Conservation (phyloP, 2,329 filamentous ascomycete species). For the Coleophoma eucalyptorum region DNA sequence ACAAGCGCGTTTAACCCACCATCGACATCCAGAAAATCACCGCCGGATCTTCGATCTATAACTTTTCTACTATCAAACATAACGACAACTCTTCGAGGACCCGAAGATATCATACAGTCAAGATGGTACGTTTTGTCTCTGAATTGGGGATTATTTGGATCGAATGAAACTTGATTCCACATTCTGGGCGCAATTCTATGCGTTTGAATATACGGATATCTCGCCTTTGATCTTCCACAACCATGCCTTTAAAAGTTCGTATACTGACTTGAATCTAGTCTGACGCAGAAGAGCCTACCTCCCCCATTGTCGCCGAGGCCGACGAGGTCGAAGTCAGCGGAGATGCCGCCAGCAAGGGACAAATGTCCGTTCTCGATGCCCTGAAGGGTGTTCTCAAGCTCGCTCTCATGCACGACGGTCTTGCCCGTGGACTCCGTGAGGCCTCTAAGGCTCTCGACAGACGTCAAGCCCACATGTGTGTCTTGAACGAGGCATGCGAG, state of each 20-base stretch:
- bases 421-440: constrained; percentile 96
- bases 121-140: constrained; percentile 17
- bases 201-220: no score
- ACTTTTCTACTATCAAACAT: no score
- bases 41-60: no score
- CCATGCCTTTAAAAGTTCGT: background rate
- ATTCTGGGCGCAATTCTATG: no score
- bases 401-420: constrained; percentile 98
- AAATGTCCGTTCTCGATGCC: constrained; percentile 97
- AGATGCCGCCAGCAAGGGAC: constrained; percentile 80
- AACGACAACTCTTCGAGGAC: constrained; percentile 31
- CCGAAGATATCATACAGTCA: constrained; percentile 21
- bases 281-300: constrained; percentile 99
- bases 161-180: no score
- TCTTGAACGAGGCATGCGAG: constrained; percentile 99
- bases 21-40: no score
- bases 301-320: constrained; percentile 72
- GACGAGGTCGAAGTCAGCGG: constrained; percentile 94
- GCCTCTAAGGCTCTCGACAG: constrained; percentile 98
- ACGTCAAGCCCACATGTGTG: constrained; percentile 99
- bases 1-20: no score
- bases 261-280: constrained; percentile 53
- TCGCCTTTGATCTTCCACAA: background rate
- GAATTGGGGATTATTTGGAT: no score
- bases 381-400: constrained; percentile 99